phyloP scores from a whole-genome alignment of 495 filamentous ascomycete genomes.

The Daldinia grandis region DNA sequence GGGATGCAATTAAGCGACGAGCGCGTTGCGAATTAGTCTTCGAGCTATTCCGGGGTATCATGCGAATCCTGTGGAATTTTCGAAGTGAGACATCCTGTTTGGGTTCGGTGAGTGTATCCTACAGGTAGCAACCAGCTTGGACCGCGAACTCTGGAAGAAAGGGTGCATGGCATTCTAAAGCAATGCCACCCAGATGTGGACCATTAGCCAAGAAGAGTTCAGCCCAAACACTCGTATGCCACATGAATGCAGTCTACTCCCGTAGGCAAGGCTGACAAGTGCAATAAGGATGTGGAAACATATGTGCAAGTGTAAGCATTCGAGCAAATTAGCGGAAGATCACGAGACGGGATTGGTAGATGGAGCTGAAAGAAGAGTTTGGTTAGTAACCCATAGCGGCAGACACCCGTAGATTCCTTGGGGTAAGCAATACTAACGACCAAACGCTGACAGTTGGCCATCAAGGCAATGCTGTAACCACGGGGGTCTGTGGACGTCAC shows the following conservation, averaged over 20 bases:
- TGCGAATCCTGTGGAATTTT: conserved; percentile 14
- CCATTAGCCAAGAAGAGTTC: conserved; percentile 16
- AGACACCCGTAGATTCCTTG: conserved; percentile 28
- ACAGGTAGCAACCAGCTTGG: conserved; percentile 19
- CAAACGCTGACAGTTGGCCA: conserved; percentile 11
- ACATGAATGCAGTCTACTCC: conserved; percentile 22
- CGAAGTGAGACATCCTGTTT: conserved; percentile 29
- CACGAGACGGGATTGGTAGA: conserved; percentile 33
- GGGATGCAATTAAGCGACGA: conserved; percentile 18
- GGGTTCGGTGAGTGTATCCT: conserved; percentile 35
- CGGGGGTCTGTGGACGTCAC: conserved; percentile 15
- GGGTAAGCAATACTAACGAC: conserved; percentile 19
- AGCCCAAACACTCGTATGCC: conserved; percentile 26
- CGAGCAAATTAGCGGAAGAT: conserved; percentile 17
- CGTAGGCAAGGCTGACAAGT: conserved; percentile 39
- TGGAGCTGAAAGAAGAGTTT: conserved; percentile 18
- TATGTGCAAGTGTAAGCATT: conserved; percentile 23
- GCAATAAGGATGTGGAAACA: conserved; percentile 27
- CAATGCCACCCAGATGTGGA: conserved; percentile 30
- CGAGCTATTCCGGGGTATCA: conserved; percentile 21
- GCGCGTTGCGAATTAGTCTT: conserved; percentile 1
- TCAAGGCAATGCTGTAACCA: conserved; percentile 31
- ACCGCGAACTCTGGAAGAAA: conserved; percentile 19
- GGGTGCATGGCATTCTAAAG: conserved; percentile 19
- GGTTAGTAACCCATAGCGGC: conserved; percentile 26